Base-by-base conservation (phyloP, 345 rosid genomes). In the Reutealis trisperma region DNA sequence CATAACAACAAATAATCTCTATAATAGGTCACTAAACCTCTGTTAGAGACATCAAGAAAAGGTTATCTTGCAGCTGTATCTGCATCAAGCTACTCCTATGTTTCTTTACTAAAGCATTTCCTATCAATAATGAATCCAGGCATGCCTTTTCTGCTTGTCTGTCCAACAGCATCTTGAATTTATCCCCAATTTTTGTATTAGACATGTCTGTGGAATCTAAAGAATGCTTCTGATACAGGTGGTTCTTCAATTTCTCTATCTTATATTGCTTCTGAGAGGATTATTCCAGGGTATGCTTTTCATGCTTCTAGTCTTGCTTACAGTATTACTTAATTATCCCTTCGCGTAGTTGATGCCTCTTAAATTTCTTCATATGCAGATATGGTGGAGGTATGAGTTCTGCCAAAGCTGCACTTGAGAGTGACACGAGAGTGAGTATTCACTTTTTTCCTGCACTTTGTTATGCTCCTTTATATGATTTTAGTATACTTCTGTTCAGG, bases 351-450 rank as follows among this genome's bases (percentile, higher is more conserved):
- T 80, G 59, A 71, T n/a, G 25, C 10, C 71, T 60, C 47, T 61
- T 67, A 54, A 24, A 54, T 30, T 57, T 8, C 78, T 52, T 62
- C 37, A 5, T 80, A 34, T 70, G 73, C 86, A 96, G 99, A 74
- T 96, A 96, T 13, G 99, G 99, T 80, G 98, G 99, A 65, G 98
- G 99, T 45, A 92, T 96, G 98, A 96, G 96, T 83, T 93, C 99
- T 61, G 98, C 99, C 27, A 96, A 96, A 88, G 91, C 99, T 22
- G 97, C 99, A 49, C 85, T 96, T 67, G 98, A 96, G 86, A 96
- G 99, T 79, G 99, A 93, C 70, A 92, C 97, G 8, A 85, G 93
- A 57, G 99, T 87, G 79, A 81, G 89, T 79, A 66, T 44, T 54
- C 5, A 32, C 70, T 73, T 76, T 52, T 57, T 77, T 67, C 42